Percentiles rank a stretch among this genome's conserved stretches.
phyloP scores from a whole-genome alignment of 1,139 yeast species.

The Casaregolazyma lundiana region DNA sequence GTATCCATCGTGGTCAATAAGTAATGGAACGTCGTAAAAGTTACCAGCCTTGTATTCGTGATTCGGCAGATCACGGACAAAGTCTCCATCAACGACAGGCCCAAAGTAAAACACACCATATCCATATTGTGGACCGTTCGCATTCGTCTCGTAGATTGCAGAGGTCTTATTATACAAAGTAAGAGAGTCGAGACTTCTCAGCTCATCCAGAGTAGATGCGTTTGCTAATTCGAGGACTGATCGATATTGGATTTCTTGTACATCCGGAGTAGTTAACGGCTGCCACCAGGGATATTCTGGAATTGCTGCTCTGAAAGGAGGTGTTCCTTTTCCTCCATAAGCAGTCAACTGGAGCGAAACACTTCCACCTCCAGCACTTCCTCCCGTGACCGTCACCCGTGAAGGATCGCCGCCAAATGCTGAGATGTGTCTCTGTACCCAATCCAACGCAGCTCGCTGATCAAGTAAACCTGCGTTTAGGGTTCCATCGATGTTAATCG shows the following conservation, averaged over 20 bases:
- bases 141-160: conserved; percentile 1
- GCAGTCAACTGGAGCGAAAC: conserved; percentile 19
- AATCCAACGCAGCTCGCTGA: conserved; percentile 34
- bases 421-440: conserved; percentile 34
- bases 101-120: conserved; percentile 14
- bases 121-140: conserved; percentile 14
- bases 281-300: conserved; percentile 13
- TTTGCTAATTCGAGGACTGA: conserved; percentile 8
- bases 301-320: conserved; percentile 10
- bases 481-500: conserved; percentile 18
- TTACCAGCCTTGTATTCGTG: conserved; percentile 13
- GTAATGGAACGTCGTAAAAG: conserved; percentile 12
- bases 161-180: conserved; percentile 6
- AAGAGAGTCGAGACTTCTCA: conserved; percentile 9
- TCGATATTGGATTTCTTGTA: conserved; percentile 12
- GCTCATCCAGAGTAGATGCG: conserved; percentile 12
- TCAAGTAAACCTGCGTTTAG: conserved; percentile 35
- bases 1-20: conserved; percentile 11
- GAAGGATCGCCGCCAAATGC: conserved; percentile 37
- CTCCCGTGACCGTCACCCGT: conserved; percentile 35
- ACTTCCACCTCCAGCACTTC: conserved; percentile 37
- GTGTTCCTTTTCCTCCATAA: conserved; percentile 7
- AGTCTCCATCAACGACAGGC: conserved; percentile 17
- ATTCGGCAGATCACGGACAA: conserved; percentile 9
- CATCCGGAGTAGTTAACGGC: conserved; percentile 5